Percentiles rank a stretch among this genome's conserved stretches.
These are phyloP conservation scores for Penicillium coprophilum DNA, from an alignment of 495 filamentous ascomycete species.

Conservation along the genomic window DNA sequence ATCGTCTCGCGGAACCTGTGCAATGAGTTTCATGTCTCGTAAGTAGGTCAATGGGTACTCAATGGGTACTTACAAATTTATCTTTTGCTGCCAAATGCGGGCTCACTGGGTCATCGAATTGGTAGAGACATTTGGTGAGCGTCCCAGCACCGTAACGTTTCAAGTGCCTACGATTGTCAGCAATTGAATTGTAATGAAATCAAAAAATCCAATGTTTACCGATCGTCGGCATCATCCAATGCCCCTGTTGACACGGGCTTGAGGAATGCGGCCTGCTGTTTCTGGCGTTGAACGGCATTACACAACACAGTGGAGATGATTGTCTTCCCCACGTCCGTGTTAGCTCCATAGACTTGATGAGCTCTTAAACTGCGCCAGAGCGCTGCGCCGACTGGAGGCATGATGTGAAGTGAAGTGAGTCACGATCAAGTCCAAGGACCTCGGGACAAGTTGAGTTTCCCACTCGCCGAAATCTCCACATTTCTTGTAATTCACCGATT, in stretches of 20 bases:
- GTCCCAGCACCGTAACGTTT: slow-evolving; percentile 49
- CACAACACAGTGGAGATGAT: slow-evolving; percentile 69
- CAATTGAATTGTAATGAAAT: neutral
- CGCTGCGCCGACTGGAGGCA: slow-evolving; percentile 44
- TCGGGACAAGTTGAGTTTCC: neutral
- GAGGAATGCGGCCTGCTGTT: slow-evolving; percentile 58
- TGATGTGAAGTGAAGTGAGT: slow-evolving; percentile 13
- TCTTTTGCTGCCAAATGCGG: slow-evolving; percentile 66
- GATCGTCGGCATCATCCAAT: slow-evolving; percentile 63
- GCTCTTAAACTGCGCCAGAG: slow-evolving; percentile 64
- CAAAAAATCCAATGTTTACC: slow-evolving; percentile 38
- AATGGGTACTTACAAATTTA: slow-evolving; percentile 27
- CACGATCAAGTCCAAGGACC: neutral
- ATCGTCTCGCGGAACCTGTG: slow-evolving; percentile 47
- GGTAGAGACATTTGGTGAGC: slow-evolving; percentile 60
- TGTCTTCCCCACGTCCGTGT: slow-evolving; percentile 80
- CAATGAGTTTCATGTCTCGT: slow-evolving; percentile 8
- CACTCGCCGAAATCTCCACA: neutral
- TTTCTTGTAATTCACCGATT: neutral
- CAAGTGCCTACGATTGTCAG: slow-evolving; percentile 52
- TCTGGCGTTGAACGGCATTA: slow-evolving; percentile 51
- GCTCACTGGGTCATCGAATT: slow-evolving; percentile 69
- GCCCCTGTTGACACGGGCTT: slow-evolving; percentile 78
- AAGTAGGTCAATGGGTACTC: neutral
- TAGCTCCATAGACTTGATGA: slow-evolving; percentile 74